A percentile compares a stretch with the other conserved stretches of the same genome.
Evolutionary conservation across 2,329 filamentous ascomycete genomes (phyloP).

Genomic region (Chrysoporthe cubensis): DNA sequence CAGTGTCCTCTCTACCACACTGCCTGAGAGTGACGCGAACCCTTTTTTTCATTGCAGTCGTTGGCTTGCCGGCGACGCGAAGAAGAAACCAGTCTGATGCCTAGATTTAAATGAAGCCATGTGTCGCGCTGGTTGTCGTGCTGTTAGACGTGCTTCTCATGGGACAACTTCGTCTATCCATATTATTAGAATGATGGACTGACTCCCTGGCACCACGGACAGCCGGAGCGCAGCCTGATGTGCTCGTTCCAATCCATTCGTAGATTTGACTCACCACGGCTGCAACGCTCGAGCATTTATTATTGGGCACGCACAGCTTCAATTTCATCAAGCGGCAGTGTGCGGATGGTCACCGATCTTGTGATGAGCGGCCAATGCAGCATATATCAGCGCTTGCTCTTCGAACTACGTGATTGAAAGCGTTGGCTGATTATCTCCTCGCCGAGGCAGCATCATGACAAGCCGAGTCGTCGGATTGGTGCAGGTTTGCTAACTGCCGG

Average conservation of each 20-base stretch:
- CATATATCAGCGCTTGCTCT: too few relatives aligned
- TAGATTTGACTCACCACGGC: background rate
- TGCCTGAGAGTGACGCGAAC: conserved; percentile 70
- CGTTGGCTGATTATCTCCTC: background rate
- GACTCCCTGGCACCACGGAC: too few relatives aligned
- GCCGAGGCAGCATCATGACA: background rate
- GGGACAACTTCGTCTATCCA: too few relatives aligned
- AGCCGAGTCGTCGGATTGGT: background rate
- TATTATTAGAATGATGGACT: too few relatives aligned
- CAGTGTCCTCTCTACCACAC: conserved; percentile 75
- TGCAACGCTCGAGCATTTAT: background rate
- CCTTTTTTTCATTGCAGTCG: conserved; percentile 59
- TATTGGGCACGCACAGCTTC: background rate
- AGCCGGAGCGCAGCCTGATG: background rate
- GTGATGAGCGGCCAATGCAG: background rate
- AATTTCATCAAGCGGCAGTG: background rate
- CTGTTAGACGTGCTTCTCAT: too few relatives aligned
- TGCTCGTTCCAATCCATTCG: background rate
- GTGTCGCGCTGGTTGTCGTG: too few relatives aligned
- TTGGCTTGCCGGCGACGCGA: conserved; percentile 56
- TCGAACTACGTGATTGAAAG: background rate
- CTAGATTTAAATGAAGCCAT: too few relatives aligned
- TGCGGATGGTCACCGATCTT: background rate
- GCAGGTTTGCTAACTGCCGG: background rate
- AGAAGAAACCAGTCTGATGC: conserved; percentile 47